phyloP scores from a whole-genome alignment of 805 yeast species.

The Metschnikowia gelsemii region DNA sequence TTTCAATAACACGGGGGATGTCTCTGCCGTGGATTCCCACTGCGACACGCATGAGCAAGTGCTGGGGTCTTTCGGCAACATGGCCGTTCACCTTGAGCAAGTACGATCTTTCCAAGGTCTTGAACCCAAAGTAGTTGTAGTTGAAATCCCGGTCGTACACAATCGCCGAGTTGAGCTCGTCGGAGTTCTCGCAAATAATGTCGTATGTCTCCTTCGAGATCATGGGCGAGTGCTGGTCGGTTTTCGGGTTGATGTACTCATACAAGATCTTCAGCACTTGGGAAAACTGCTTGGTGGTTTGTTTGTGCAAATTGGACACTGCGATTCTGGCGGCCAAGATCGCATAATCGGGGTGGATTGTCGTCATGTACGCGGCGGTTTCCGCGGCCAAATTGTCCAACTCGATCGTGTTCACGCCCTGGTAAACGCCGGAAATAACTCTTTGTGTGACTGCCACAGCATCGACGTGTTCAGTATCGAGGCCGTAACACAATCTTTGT shows the following conservation, averaged over 20 bases:
- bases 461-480: constrained; percentile 88
- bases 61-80: constrained; percentile 63
- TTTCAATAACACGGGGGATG: constrained; percentile 51
- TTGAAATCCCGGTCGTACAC: constrained; percentile 51
- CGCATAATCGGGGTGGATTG: constrained; percentile 97
- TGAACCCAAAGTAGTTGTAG: constrained; percentile 60
- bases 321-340: constrained; percentile 94
- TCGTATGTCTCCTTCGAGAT: constrained; percentile 42
- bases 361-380: constrained; percentile 96
- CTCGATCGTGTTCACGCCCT: constrained; percentile 93
- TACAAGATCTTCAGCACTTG: constrained; percentile 72
- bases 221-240: constrained; percentile 54
- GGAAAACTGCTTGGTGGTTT: constrained; percentile 83
- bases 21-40: constrained; percentile 60
- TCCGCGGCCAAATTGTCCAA: constrained; percentile 75
- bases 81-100: constrained; percentile 53
- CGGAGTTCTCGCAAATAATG: constrained; percentile 37
- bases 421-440: constrained; percentile 93
- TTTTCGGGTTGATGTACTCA: constrained; percentile 78
- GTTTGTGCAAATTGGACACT: constrained; percentile 89
- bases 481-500: constrained; percentile 90
- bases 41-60: constrained; percentile 60
- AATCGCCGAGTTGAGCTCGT: constrained; percentile 46
- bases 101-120: constrained; percentile 60
- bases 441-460: constrained; percentile 95